Evolutionary conservation across 768 basidiomycete species (phyloP), one percentile per base, ranked within the genome.

Genomic region (Arthromyces matolae): DNA sequence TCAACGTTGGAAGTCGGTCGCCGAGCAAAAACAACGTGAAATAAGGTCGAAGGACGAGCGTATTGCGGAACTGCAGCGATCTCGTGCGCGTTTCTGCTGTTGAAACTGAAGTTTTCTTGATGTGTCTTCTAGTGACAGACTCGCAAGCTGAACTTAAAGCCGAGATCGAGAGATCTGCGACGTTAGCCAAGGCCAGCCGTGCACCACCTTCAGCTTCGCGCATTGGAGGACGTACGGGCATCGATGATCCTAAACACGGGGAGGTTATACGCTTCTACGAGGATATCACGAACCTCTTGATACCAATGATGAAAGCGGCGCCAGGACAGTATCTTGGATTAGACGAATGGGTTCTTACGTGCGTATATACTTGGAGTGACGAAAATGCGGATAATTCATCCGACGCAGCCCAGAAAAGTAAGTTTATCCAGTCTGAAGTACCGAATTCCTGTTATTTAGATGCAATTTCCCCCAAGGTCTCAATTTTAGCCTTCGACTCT

Each of bases 241-340:
- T 64, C 36, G 73, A 80, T 19, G 81, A 84, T 52, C 79, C 79
- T 5, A 83, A 83, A 60, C 76, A 80, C 54, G 67, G 70, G 3
- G 70, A 76, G 58, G 75, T 84, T 34, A 75, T 92, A 56, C 73
- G 73, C 42, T 78, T 94, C 51, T 95, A 95, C 61, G 90, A 93
- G 63, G 90, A 93, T 58, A 65, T 91, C 53, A 91, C 89, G 1
- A 89, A 92, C 56, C 68, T 94, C 19, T 72, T 89, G 31, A 75
- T 94, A 19, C 71, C 79, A 3, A 78, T 72, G 27, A 74, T 89
- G 62, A 84, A 81, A 53, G 50, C 61, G 12, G 59, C 64, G 33
- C 53, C 60, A 9, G 63, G 66, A 22, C 64, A 66, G 42, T 67
- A 70, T 43, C 63, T 74, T 14, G 69, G 75, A 28, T 56, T 75